Evolutionary conservation across 2,329 filamentous ascomycete genomes (phyloP).

Genomic region (Aspergillus costaricaensis): DNA sequence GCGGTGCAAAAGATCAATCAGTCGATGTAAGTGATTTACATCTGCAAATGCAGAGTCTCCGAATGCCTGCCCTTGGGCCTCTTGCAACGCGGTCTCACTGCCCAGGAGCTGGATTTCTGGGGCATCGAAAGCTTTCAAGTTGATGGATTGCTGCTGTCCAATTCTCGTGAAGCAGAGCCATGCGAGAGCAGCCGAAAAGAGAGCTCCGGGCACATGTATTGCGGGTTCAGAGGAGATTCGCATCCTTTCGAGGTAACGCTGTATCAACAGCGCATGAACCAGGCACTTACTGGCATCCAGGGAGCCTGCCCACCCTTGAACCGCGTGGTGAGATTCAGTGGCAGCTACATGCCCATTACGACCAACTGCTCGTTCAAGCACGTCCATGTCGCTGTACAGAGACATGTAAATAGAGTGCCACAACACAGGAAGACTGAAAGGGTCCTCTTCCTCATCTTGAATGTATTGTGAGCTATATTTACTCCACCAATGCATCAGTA

Average conservation of each 20-base stretch:
- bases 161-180: conserved; percentile 24
- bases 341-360: conserved; percentile 24
- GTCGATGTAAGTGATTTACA: conserved; percentile 27
- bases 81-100: conserved; percentile 18
- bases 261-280: conserved; percentile 20
- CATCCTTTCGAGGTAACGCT: conserved; percentile 21
- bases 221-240: conserved; percentile 22
- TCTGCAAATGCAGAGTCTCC: conserved; percentile 23
- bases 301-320: conserved; percentile 10
- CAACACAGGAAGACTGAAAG: conserved; percentile 29
- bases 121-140: conserved; percentile 22
- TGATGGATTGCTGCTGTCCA: conserved; percentile 12
- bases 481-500: conserved; percentile 26
- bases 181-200: conserved; percentile 18
- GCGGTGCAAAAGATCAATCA: conserved; percentile 28
- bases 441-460: conserved; percentile 11
- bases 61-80: conserved; percentile 19
- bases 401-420: conserved; percentile 35
- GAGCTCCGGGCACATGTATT: conserved; percentile 22
- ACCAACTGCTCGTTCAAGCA: conserved; percentile 30
- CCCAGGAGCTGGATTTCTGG: conserved; percentile 30
- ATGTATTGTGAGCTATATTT: conserved; percentile 15
- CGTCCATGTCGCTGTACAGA: conserved; percentile 30
- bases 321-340: not conserved
- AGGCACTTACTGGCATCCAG: conserved; percentile 23